Evolutionary conservation across 208 protist genomes (phyloP).

Genomic region (Balamuthia mandrillaris): DNA sequence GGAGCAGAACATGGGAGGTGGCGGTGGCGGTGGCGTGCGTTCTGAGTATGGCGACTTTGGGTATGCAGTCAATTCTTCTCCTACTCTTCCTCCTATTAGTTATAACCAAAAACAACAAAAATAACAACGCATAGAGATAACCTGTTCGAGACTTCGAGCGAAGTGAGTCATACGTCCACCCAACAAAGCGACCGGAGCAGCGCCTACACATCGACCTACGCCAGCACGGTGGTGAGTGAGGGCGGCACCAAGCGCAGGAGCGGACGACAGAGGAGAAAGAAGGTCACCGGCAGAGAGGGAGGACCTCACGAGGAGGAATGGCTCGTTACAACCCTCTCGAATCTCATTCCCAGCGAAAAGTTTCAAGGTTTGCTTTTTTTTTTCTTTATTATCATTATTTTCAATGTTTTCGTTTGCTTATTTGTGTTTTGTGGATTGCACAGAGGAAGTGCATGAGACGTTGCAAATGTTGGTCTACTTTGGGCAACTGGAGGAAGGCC

Average conservation of each 20-base stretch:
- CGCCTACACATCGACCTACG: too few species aligned
- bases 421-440: not conserved
- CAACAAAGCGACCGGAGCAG: too few species aligned
- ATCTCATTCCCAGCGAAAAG: conserved; percentile 8
- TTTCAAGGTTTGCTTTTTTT: not conserved
- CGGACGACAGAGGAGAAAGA: not conserved
- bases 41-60: too few species aligned
- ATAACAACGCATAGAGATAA: too few species aligned
- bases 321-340: conserved; percentile 15
- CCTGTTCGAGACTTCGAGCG: too few species aligned
- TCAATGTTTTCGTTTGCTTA: not conserved
- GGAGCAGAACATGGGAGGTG: too few species aligned
- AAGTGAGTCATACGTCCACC: too few species aligned
- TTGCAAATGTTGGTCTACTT: conserved; percentile 17
- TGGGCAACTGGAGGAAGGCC: conserved; percentile 11
- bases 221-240: too few species aligned
- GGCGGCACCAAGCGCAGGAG: not conserved
- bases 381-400: not conserved
- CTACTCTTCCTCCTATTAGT: too few species aligned
- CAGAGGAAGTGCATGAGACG: conserved; percentile 18
- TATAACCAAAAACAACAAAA: too few species aligned
- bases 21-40: too few species aligned
- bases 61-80: too few species aligned
- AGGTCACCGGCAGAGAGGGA: conserved; percentile 21
- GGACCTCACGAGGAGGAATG: conserved; percentile 23